Percentiles rank a stretch among this genome's conserved stretches.
Evolutionary conservation across 108 stramenopile genomes (phyloP).

Genomic region (Skeletonema tropicum): DNA sequence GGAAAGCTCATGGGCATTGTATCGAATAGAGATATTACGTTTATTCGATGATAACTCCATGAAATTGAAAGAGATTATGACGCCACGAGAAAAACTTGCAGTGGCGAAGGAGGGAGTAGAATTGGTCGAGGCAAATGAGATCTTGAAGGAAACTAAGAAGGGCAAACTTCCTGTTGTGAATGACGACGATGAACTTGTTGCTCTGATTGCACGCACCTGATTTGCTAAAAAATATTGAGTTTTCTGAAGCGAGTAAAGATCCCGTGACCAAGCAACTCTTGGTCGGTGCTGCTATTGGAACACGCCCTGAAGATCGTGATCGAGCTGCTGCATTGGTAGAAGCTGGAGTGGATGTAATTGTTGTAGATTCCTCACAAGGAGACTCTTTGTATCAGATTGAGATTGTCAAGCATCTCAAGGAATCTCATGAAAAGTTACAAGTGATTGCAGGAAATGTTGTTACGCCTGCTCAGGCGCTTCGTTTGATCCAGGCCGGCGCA

Average conservation of each 20-base stretch:
- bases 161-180: slow-evolving; percentile 99
- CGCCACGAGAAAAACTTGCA: slow-evolving; percentile 77
- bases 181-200: slow-evolving; percentile 94
- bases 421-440: slow-evolving; percentile 82
- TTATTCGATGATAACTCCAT: slow-evolving; percentile 88
- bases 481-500: slow-evolving; percentile 98
- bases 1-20: slow-evolving; percentile 97
- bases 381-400: slow-evolving; percentile 99
- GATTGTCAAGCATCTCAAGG: slow-evolving; percentile 94
- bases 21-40: slow-evolving; percentile 96
- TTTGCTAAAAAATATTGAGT: slow-evolving; percentile 98
- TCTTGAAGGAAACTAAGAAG: slow-evolving; percentile 96
- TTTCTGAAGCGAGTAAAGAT: slow-evolving; percentile 95
- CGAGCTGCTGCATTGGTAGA: slow-evolving; percentile 89
- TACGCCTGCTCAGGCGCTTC: slow-evolving; percentile 94
- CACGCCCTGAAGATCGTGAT: slow-evolving; percentile 95
- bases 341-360: slow-evolving; percentile 99
- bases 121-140: slow-evolving; percentile 95
- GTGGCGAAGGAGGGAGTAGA: slow-evolving; percentile 93
- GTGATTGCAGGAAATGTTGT: slow-evolving; percentile 99
- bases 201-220: slow-evolving; percentile 98
- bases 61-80: slow-evolving; percentile 93
- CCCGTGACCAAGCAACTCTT: slow-evolving; percentile 94
- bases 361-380: slow-evolving; percentile 99
- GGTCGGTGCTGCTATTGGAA: slow-evolving; percentile 98